These are phyloP conservation scores for Pseudoperonospora humuli DNA, from an alignment of 352 stramenopile species.

Conservation along the genomic window DNA sequence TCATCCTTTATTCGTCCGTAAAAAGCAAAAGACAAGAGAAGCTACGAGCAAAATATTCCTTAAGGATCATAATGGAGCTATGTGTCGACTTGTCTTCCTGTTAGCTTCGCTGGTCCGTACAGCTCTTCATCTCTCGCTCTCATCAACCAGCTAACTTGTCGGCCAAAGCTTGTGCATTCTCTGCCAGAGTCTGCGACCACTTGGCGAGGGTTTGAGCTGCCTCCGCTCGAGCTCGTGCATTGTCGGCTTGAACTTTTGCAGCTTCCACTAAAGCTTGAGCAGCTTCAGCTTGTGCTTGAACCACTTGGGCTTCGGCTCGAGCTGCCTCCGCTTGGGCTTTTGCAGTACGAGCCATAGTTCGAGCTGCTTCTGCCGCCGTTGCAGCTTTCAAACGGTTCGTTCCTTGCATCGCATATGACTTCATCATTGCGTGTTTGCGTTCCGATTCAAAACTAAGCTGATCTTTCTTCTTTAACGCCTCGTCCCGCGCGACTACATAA, in stretches of 20 bases:
- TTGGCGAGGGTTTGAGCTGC: conserved; percentile 12
- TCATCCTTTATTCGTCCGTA: too few species aligned
- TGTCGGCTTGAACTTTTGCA: conserved; percentile 14
- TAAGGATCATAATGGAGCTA: too few species aligned
- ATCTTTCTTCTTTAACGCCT: too few species aligned
- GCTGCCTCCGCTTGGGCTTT: conserved; percentile 19
- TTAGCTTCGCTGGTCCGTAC: too few species aligned
- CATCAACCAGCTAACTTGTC: conserved; percentile 5
- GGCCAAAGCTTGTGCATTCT: conserved; percentile 6
- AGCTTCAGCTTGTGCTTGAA: conserved; percentile 21
- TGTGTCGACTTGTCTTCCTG: too few species aligned
- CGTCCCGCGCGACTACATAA: too few species aligned
- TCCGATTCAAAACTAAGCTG: too few species aligned
- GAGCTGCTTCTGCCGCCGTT: conserved; percentile 7
- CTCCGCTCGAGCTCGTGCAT: conserved; percentile 9
- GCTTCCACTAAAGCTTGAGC: conserved; percentile 13
- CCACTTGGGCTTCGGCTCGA: conserved; percentile 14
- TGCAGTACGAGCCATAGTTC: conserved; percentile 10
- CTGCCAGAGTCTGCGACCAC: conserved; percentile 10
- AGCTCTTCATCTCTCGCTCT: too few species aligned
- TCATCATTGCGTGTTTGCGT: too few species aligned
- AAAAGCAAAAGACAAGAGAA: too few species aligned
- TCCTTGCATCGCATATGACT: too few species aligned
- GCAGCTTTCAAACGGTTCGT: conserved; percentile 5
- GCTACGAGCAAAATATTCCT: too few species aligned